Evolutionary conservation across 2,329 filamentous ascomycete species (phyloP).

Genomic region (Phyllosticta citrichinensis): DNA sequence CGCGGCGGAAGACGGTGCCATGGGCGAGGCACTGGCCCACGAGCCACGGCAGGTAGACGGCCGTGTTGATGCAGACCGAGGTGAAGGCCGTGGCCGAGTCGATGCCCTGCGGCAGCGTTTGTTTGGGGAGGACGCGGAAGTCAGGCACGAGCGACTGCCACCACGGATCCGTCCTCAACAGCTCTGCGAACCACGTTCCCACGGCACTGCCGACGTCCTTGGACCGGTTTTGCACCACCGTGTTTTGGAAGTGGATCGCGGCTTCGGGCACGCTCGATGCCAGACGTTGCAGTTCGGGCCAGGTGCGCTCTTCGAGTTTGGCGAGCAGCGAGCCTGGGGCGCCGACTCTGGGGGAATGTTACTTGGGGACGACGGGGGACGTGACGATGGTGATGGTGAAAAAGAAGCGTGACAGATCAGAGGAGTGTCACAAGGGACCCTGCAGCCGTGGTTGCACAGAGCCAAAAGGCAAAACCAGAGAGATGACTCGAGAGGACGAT

Average conservation of each 20-base stretch:
- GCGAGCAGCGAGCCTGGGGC: slow-evolving; percentile 30
- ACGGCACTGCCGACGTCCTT: slow-evolving; percentile 50
- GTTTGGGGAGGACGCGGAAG: slow-evolving; percentile 51
- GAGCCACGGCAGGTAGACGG: slow-evolving; percentile 80
- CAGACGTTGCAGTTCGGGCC: slow-evolving; percentile 34
- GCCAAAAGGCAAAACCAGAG: not conserved
- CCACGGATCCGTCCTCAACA: slow-evolving; percentile 62
- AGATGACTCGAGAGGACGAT: not conserved
- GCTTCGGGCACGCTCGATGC: slow-evolving; percentile 59
- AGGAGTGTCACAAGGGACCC: not conserved
- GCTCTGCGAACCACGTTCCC: slow-evolving; percentile 53
- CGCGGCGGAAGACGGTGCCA: slow-evolving; percentile 49
- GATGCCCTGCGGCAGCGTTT: slow-evolving; percentile 50
- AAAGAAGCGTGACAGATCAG: not conserved
- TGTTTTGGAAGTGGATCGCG: slow-evolving; percentile 66
- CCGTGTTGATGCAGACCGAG: slow-evolving; percentile 84
- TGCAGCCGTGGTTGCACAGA: not conserved
- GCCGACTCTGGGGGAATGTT: slow-evolving; percentile 23
- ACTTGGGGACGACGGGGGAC: not conserved
- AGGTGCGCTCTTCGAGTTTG: slow-evolving; percentile 34
- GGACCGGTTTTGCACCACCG: slow-evolving; percentile 47
- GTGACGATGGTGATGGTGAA: not conserved
- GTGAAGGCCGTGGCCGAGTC: slow-evolving; percentile 68
- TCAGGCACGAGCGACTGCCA: slow-evolving; percentile 62
- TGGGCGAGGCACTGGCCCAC: slow-evolving; percentile 66